A percentile compares a stretch with the other conserved stretches of the same genome.
Evolutionary conservation across 2,329 filamentous ascomycete genomes (phyloP).

Genomic region (Stachybotrys echinatus): DNA sequence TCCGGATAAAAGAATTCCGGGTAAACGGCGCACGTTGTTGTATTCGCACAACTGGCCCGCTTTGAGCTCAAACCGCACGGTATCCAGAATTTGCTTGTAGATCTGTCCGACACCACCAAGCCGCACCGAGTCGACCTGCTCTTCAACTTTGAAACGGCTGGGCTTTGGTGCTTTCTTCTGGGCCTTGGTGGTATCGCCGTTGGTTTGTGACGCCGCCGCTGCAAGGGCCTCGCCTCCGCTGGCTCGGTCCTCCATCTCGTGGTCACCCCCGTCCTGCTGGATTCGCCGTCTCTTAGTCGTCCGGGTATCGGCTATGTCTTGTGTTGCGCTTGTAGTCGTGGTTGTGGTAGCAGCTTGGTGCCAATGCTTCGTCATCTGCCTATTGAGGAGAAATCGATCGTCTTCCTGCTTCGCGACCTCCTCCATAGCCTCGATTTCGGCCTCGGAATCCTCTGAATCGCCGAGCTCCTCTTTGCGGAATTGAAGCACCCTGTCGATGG

Average conservation of each 20-base stretch:
- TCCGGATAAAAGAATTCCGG: slow-evolving; percentile 69
- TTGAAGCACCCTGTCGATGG: slow-evolving; percentile 75
- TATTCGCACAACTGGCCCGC: slow-evolving; percentile 11
- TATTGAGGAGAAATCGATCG: slow-evolving; percentile 34
- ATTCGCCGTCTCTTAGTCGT: slow-evolving; percentile 26
- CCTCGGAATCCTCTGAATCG: slow-evolving; percentile 47
- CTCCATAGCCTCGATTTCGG: slow-evolving; percentile 38
- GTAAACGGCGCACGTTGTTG: slow-evolving; percentile 7
- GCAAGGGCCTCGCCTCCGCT: slow-evolving; percentile 6
- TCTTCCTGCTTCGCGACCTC: slow-evolving; percentile 19
- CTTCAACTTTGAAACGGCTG: slow-evolving; percentile 24
- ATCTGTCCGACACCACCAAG: slow-evolving; percentile 25
- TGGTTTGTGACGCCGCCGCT: not conserved
- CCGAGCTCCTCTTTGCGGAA: slow-evolving; percentile 63
- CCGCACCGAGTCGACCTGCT: slow-evolving; percentile 9
- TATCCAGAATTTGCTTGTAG: slow-evolving; percentile 12
- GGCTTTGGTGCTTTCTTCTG: slow-evolving; percentile 24
- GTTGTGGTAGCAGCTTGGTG: slow-evolving; percentile 8
- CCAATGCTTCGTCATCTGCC: slow-evolving; percentile 37
- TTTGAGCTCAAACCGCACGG: slow-evolving; percentile 12
- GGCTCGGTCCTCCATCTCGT: slow-evolving; percentile 7
- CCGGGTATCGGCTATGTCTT: slow-evolving; percentile 13
- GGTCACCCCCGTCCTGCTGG: slow-evolving; percentile 9
- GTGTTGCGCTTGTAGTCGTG: not conserved
- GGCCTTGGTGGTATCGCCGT: slow-evolving; percentile 18